Evolutionary conservation across 192 early-diverging fungal species (phyloP).

Genomic region (Umbelopsis ramanniana): DNA sequence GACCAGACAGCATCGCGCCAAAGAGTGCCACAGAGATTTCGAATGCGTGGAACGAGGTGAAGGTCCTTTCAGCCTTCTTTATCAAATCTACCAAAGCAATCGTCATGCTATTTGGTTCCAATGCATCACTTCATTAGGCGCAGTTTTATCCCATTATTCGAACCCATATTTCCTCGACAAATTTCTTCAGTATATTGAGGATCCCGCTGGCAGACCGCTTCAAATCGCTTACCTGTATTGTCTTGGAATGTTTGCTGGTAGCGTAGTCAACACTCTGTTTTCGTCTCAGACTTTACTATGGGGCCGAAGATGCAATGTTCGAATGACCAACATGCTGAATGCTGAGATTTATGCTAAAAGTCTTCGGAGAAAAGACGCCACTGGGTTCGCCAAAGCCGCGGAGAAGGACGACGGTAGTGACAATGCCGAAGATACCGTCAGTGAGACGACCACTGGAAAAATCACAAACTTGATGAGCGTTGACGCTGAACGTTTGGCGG

Average conservation of each 20-base stretch:
- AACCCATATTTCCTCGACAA: constrained; percentile 52
- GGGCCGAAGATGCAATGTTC: constrained; percentile 54
- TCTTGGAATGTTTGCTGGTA: constrained; percentile 52
- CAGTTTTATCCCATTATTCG: constrained; percentile 48
- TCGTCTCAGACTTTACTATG: constrained; percentile 51
- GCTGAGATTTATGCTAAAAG: constrained; percentile 56
- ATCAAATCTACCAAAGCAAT: constrained; percentile 32
- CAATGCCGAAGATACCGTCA: constrained; percentile 31
- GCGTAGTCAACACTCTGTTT: constrained; percentile 38
- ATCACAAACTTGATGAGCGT: constrained; percentile 77
- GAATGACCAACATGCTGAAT: constrained; percentile 58
- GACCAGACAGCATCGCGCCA: constrained; percentile 25
- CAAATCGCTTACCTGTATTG: constrained; percentile 55
- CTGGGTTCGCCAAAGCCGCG: constrained; percentile 42
- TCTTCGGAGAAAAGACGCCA: constrained; percentile 47
- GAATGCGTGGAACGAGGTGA: not conserved
- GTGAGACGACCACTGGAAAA: constrained; percentile 53
- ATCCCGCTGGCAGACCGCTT: constrained; percentile 27
- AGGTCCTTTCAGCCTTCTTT: constrained; percentile 8
- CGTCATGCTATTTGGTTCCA: constrained; percentile 27
- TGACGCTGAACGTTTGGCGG: constrained; percentile 69
- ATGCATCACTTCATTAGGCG: constrained; percentile 33
- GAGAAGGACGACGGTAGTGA: constrained; percentile 16
- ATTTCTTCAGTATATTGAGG: constrained; percentile 49
- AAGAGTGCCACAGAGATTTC: constrained; percentile 26